phyloP scores from a whole-genome alignment of 345 rosid species.

The Boechera divaricarpa region DNA sequence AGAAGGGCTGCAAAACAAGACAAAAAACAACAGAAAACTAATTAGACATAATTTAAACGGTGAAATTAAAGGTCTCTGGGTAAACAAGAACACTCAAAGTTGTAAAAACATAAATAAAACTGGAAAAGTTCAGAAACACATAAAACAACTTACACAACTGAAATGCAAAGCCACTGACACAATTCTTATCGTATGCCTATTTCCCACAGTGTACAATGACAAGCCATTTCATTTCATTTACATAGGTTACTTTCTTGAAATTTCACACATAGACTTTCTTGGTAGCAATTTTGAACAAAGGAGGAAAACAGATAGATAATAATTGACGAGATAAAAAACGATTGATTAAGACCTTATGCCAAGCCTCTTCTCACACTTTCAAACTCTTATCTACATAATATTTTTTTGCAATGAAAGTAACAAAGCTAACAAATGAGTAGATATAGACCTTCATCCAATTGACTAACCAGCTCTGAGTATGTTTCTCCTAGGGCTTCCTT shows the following conservation, averaged over 20 bases:
- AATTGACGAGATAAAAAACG: not conserved
- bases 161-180: not conserved
- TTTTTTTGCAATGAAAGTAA: conserved; percentile 15
- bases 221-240: conserved; percentile 13
- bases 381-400: not conserved
- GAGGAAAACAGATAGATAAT: not conserved
- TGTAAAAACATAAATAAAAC: conserved; percentile 2
- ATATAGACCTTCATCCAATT: conserved; percentile 77
- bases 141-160: not conserved
- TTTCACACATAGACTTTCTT: not conserved
- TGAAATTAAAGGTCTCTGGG: not conserved
- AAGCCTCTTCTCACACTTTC: conserved; percentile 30
- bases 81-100: conserved; percentile 2
- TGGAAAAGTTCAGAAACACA: not conserved
- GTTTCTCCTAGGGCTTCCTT: conserved; percentile 74
- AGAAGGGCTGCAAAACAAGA: conserved; percentile 61
- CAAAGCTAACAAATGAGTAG: conserved; percentile 25
- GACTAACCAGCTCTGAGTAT: conserved; percentile 56
- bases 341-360: not conserved
- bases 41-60: not conserved
- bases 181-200: conserved; percentile 12
- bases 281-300: not conserved
- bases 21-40: conserved; percentile 19
- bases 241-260: conserved; percentile 16
- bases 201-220: conserved; percentile 10